Evolutionary conservation across 129 eudicot genomes (phyloP).

Genomic region (Calendula officinalis): DNA sequence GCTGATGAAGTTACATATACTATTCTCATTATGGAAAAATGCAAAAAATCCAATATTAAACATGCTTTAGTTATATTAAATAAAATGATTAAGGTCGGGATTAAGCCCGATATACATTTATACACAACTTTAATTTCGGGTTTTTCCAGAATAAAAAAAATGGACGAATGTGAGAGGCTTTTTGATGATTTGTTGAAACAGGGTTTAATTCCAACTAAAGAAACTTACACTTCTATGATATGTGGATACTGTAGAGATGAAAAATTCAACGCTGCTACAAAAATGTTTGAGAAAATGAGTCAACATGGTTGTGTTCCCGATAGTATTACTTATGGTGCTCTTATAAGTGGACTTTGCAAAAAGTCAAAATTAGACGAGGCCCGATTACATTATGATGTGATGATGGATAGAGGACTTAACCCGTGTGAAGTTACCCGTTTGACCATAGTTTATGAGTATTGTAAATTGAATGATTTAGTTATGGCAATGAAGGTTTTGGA

Average conservation of each 20-base stretch:
- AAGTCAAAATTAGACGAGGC: conserved; percentile 63
- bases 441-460: conserved; percentile 82
- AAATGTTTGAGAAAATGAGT: conserved; percentile 54
- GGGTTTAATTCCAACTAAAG: conserved; percentile 69
- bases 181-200: conserved; percentile 51
- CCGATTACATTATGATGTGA: conserved; percentile 47
- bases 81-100: conserved; percentile 66
- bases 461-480: conserved; percentile 47
- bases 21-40: conserved; percentile 58
- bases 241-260: conserved; percentile 70
- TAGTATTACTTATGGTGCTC: conserved; percentile 74
- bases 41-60: conserved; percentile 46
- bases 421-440: conserved; percentile 90
- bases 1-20: conserved; percentile 77
- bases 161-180: conserved; percentile 61
- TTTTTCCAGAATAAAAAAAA: conserved; percentile 47
- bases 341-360: conserved; percentile 89
- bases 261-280: conserved; percentile 43
- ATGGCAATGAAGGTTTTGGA: conserved; percentile 58
- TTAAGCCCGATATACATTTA: conserved; percentile 56
- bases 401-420: conserved; percentile 68
- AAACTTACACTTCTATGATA: conserved; percentile 85
- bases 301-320: conserved; percentile 81
- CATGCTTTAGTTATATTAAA: conserved; percentile 51
- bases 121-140: conserved; percentile 68